Evolutionary conservation across 768 basidiomycete species (phyloP).

Genomic region (Mycena rebaudengoi): DNA sequence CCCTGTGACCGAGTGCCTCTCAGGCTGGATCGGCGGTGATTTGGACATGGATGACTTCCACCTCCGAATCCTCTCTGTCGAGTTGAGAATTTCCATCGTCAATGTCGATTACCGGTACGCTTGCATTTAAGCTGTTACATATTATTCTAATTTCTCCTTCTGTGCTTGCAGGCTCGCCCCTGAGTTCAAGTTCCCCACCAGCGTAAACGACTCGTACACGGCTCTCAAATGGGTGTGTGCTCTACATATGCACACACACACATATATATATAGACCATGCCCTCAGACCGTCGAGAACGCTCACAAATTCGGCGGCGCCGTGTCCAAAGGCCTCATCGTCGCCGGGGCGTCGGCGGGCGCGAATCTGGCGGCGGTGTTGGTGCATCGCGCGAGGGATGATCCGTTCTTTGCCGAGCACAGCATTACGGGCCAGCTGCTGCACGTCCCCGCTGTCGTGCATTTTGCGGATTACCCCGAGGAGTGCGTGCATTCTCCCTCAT

Average conservation of each 20-base stretch:
- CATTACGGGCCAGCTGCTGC: conserved; percentile 35
- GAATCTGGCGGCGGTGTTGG: conserved; percentile 28
- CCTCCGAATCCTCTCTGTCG: background rate
- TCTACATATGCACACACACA: background rate
- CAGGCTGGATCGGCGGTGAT: background rate
- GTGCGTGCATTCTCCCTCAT: too few relatives aligned
- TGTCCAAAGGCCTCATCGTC: conserved; percentile 33
- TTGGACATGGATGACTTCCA: background rate
- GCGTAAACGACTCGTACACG: conserved; percentile 29
- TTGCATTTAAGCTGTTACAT: too few relatives aligned
- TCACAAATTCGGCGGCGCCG: conserved; percentile 11
- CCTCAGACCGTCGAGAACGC: conserved; percentile 1
- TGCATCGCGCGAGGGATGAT: conserved; percentile 32
- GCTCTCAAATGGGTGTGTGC: conserved; percentile 34
- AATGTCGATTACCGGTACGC: conserved; percentile 4
- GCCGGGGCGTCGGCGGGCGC: conserved; percentile 34
- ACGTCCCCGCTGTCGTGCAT: conserved; percentile 27
- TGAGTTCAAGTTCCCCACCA: conserved; percentile 32
- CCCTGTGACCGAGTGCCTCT: too few relatives aligned
- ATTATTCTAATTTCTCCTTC: too few relatives aligned
- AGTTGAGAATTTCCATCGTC: background rate
- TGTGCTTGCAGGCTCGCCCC: conserved; percentile 36
- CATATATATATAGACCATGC: too few relatives aligned
- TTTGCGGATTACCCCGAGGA: conserved; percentile 29
- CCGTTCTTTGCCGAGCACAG: conserved; percentile 23